These are phyloP conservation scores for Ophiostoma pallidulum DNA, from an alignment of 2,329 filamentous ascomycete genomes.

Conservation along the genomic window DNA sequence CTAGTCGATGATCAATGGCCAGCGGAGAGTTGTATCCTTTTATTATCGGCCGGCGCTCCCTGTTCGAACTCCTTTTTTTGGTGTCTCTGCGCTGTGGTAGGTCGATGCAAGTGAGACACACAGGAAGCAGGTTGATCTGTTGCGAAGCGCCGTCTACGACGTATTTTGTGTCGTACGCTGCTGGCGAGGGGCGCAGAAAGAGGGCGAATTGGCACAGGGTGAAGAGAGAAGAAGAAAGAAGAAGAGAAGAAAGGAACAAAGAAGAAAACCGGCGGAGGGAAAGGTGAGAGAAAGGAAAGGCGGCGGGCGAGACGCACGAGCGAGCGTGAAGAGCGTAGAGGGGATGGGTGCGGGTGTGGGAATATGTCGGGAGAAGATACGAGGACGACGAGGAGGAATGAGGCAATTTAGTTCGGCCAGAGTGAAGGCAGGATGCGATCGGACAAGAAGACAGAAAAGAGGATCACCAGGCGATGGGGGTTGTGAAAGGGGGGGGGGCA, in stretches of 20 bases:
- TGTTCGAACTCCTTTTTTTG: conserved; percentile 5
- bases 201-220: neutral
- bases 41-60: conserved; percentile 5
- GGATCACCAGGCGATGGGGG: too few relatives aligned
- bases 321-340: too few relatives aligned
- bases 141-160: too few relatives aligned
- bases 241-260: neutral
- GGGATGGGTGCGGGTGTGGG: too few relatives aligned
- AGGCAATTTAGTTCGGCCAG: too few relatives aligned
- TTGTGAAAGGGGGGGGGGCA: too few relatives aligned
- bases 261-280: neutral
- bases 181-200: neutral
- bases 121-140: neutral
- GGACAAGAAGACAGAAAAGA: too few relatives aligned
- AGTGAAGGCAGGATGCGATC: conserved; percentile 2
- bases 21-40: conserved; percentile 1
- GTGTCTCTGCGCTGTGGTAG: neutral
- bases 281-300: neutral
- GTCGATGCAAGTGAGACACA: conserved; percentile 2
- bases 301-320: too few relatives aligned
- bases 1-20: conserved; percentile 17
- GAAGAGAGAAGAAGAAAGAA: neutral
- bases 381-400: neutral
- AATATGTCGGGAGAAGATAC: neutral
- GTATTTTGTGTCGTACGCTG: neutral